Evolutionary conservation across 345 rosid genomes (phyloP).

Genomic region (Eucalyptus coolabah): DNA sequence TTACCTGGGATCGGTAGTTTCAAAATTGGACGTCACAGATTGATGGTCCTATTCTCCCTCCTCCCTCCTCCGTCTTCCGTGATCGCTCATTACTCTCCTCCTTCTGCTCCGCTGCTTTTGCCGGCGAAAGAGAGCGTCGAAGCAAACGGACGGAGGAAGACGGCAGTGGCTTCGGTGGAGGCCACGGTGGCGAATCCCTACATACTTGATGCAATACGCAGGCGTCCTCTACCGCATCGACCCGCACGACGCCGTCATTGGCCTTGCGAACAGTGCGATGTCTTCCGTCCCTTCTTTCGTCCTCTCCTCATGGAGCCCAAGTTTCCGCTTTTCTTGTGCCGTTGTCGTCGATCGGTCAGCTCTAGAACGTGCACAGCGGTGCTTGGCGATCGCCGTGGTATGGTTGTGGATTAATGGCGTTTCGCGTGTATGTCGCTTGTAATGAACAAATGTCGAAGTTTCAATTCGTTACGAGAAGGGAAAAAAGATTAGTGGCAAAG

Average conservation of each 20-base stretch:
- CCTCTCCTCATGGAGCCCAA: background rate
- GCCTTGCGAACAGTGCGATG: background rate
- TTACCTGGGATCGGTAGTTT: too few relatives aligned
- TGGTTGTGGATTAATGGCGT: background rate
- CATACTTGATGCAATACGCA: conserved; percentile 24
- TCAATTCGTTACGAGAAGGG: too few relatives aligned
- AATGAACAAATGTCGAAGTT: background rate
- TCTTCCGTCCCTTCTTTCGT: background rate
- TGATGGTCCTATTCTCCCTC: too few relatives aligned
- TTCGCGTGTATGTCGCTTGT: background rate
- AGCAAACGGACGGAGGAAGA: background rate
- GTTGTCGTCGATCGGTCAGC: background rate
- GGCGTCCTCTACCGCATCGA: too few relatives aligned
- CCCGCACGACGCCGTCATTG: too few relatives aligned
- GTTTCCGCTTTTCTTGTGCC: background rate
- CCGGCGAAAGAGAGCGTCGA: background rate
- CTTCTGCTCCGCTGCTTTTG: background rate
- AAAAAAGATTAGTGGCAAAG: background rate
- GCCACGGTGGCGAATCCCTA: conserved; percentile 4
- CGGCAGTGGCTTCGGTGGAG: background rate
- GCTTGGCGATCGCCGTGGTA: background rate
- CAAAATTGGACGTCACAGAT: too few relatives aligned
- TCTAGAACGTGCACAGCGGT: background rate
- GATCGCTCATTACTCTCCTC: background rate
- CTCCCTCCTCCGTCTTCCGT: too few relatives aligned